Percentiles rank a stretch among this genome's conserved stretches.
Evolutionary conservation across 345 rosid genomes (phyloP).

Genomic region (Theobroma cacao): DNA sequence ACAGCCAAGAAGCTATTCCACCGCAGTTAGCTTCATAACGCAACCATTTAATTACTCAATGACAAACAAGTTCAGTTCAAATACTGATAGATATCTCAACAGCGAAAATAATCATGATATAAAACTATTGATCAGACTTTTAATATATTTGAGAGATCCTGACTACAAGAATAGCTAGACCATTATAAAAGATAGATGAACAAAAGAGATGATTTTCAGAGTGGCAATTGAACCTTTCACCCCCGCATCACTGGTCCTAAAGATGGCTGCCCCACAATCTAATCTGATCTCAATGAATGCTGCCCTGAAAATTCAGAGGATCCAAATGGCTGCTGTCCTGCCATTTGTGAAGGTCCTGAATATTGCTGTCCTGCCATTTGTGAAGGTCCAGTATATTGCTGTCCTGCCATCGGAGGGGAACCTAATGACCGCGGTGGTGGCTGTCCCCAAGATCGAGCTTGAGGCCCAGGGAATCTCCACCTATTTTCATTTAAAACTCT

Average conservation of each 20-base stretch:
- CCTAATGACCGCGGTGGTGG: not conserved
- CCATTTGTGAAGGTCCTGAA: constrained; percentile 29
- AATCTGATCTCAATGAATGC: constrained; percentile 18
- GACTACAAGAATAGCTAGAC: not conserved
- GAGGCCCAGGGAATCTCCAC: constrained; percentile 38
- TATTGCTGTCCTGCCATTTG: constrained; percentile 25
- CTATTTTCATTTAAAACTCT: constrained; percentile 48
- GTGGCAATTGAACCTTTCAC: constrained; percentile 8
- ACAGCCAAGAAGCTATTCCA: not conserved
- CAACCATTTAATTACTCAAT: not conserved
- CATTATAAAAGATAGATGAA: not conserved
- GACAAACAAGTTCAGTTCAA: not conserved
- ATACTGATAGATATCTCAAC: not conserved
- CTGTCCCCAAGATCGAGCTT: not conserved
- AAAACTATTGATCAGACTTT: not conserved
- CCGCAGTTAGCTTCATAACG: not conserved
- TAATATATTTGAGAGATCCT: not conserved
- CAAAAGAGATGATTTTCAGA: not conserved
- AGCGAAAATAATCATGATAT: not conserved
- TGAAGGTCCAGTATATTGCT: constrained; percentile 9
- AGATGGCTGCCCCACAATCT: constrained; percentile 20
- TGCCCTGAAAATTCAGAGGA: constrained; percentile 4
- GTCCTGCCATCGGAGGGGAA: constrained; percentile 20
- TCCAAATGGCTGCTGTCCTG: constrained; percentile 23
- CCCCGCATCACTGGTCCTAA: not conserved